Evolutionary conservation across 164 flowering plant species (phyloP).

Genomic region (Chimonanthus praecox): DNA sequence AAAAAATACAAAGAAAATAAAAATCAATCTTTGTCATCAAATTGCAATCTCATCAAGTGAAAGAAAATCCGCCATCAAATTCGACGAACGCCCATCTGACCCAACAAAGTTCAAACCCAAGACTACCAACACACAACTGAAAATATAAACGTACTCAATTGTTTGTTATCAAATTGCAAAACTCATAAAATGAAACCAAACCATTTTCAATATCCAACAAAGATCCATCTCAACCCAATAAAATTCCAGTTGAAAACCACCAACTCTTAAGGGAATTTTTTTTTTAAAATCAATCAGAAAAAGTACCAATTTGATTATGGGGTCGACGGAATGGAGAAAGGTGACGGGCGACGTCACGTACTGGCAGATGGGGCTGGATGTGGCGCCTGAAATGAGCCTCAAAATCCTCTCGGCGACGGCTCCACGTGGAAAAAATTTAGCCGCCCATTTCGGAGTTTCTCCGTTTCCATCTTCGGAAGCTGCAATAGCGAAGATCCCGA

Average conservation of each 20-base stretch:
- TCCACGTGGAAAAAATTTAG: slow-evolving; percentile 40
- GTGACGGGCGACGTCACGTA: slow-evolving; percentile 77
- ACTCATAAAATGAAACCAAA: not conserved
- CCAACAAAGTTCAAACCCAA: not conserved
- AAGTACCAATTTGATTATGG: slow-evolving; percentile 81
- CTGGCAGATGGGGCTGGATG: slow-evolving; percentile 87
- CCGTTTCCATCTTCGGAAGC: slow-evolving; percentile 9
- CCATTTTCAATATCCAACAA: not conserved
- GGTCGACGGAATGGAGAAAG: slow-evolving; percentile 80
- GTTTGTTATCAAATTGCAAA: not conserved
- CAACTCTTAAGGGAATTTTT: not conserved
- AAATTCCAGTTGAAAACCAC: not conserved
- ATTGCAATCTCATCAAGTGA: not conserved
- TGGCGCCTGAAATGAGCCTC: slow-evolving; percentile 60
- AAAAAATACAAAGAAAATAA: too few species aligned
- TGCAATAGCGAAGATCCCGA: slow-evolving; percentile 22
- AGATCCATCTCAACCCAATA: too few species aligned
- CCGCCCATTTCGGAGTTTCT: slow-evolving; percentile 36
- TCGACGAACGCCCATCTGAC: not conserved
- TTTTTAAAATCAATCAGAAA: too few species aligned
- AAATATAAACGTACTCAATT: not conserved
- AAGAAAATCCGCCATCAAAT: not conserved
- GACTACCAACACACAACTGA: not conserved
- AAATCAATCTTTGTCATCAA: too few species aligned
- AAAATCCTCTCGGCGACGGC: slow-evolving; percentile 64